Conservation (phyloP, 257 asterid species). For the Solanum neorickii region DNA sequence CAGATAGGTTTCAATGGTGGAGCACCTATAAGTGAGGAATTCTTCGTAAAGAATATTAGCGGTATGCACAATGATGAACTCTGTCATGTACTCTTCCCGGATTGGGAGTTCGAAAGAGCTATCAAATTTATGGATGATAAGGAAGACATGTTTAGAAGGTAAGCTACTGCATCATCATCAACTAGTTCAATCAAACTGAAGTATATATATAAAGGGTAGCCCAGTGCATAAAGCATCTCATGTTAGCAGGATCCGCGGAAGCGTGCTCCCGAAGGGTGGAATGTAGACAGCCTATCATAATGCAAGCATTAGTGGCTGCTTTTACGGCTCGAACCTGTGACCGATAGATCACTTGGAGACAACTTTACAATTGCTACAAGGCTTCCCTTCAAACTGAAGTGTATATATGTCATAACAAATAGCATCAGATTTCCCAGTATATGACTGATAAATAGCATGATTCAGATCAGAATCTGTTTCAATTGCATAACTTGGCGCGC, state of each 20-base stretch:
- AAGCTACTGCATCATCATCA: not conserved
- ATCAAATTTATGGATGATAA: constrained; percentile 52
- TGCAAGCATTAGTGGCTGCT: not conserved
- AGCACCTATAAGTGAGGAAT: constrained; percentile 62
- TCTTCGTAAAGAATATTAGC: constrained; percentile 43
- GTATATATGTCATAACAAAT: not conserved
- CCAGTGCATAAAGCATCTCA: not conserved
- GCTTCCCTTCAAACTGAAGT: not conserved
- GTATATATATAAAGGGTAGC: not conserved
- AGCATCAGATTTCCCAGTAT: not conserved
- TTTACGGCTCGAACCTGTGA: not conserved
- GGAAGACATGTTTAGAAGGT: constrained; percentile 78
- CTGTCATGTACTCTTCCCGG: constrained; percentile 45
- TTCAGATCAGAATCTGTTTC: not conserved
- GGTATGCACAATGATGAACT: constrained; percentile 82
- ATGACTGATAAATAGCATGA: not conserved
- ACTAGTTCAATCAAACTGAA: not conserved
- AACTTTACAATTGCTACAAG: not conserved
- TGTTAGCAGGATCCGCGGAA: not conserved
- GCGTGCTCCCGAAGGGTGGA: not conserved
- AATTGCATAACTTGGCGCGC: not conserved
- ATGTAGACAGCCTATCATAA: not conserved
- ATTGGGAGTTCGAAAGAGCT: constrained; percentile 57
- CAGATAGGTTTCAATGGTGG: constrained; percentile 75
- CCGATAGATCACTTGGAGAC: not conserved